Percentiles rank a stretch among this genome's conserved stretches.
phyloP scores from a whole-genome alignment of 2,329 filamentous ascomycete species.

The Fusarium circinatum region DNA sequence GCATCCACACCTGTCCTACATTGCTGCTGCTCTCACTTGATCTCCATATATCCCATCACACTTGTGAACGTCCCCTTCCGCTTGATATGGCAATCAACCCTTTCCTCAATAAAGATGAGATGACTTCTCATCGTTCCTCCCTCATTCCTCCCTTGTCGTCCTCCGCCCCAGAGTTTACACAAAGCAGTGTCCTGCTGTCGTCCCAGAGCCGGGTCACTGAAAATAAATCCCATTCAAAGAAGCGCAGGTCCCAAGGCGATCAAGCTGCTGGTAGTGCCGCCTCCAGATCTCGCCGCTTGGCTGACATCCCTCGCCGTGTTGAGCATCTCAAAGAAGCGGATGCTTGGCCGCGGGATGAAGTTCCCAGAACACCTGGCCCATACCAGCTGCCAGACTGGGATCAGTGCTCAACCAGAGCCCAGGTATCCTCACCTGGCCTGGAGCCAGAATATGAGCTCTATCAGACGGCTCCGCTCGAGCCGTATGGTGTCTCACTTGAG shows the following conservation, averaged over 20 bases:
- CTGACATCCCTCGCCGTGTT: neutral
- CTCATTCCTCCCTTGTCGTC: neutral
- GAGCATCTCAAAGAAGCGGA: conserved; percentile 1
- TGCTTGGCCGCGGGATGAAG: neutral
- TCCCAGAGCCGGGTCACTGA: neutral
- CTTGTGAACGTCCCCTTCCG: neutral
- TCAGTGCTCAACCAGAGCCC: neutral
- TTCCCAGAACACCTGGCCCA: conserved; percentile 6
- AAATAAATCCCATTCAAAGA: neutral
- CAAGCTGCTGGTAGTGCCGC: neutral
- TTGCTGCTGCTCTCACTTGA: conserved; percentile 5
- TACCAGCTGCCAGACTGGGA: neutral
- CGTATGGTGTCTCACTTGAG: conserved; percentile 2
- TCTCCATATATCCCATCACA: neutral
- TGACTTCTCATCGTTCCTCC: conserved; percentile 7
- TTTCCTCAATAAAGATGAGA: neutral
- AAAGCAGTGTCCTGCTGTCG: neutral
- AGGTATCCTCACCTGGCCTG: neutral
- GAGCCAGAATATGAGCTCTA: neutral
- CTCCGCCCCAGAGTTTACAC: neutral
- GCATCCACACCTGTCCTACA: conserved; percentile 1
- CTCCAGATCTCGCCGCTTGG: neutral
- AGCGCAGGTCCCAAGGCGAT: neutral
- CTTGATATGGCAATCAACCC: neutral
- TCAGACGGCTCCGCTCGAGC: conserved; percentile 11